phyloP scores from a whole-genome alignment of 768 basidiomycete species.

The Brasilioporus rufonigricans region DNA sequence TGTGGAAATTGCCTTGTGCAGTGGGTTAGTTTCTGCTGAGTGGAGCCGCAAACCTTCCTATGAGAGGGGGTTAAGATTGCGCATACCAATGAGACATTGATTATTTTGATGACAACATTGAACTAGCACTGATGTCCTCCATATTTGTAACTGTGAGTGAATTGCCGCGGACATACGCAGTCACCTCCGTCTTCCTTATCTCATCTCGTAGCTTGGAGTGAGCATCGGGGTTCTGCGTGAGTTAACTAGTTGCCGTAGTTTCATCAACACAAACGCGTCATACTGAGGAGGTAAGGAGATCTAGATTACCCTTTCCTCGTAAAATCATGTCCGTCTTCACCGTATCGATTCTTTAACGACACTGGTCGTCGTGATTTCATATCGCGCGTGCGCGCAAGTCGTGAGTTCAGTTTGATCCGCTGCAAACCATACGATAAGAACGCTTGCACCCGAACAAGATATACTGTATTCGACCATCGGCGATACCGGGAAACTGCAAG shows the following conservation, averaged over 20 bases:
- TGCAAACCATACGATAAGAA: too few species aligned
- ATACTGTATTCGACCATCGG: too few species aligned
- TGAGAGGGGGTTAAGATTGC: conserved; percentile 13
- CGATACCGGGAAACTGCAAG: too few species aligned
- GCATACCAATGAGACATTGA: background rate
- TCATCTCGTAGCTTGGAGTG: conserved; percentile 54
- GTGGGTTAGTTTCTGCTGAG: conserved; percentile 46
- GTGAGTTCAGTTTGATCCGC: too few species aligned
- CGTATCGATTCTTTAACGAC: too few species aligned
- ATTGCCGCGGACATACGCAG: background rate
- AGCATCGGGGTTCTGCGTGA: conserved; percentile 52
- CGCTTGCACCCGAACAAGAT: too few species aligned
- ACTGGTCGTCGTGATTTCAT: too few species aligned
- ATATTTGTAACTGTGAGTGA: conserved; percentile 35
- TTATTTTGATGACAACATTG: conserved; percentile 34
- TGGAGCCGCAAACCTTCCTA: conserved; percentile 46
- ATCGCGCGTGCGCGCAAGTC: too few species aligned
- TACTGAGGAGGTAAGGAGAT: too few species aligned
- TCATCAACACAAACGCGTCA: too few species aligned
- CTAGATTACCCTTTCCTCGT: too few species aligned
- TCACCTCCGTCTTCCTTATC: conserved; percentile 4
- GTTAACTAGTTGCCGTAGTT: conserved; percentile 46
- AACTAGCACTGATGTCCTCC: conserved; percentile 50
- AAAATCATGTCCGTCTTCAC: too few species aligned
- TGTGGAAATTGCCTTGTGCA: conserved; percentile 46